Base-by-base conservation (phyloP, 441 rosid species). In the Erysimum cheiri region DNA sequence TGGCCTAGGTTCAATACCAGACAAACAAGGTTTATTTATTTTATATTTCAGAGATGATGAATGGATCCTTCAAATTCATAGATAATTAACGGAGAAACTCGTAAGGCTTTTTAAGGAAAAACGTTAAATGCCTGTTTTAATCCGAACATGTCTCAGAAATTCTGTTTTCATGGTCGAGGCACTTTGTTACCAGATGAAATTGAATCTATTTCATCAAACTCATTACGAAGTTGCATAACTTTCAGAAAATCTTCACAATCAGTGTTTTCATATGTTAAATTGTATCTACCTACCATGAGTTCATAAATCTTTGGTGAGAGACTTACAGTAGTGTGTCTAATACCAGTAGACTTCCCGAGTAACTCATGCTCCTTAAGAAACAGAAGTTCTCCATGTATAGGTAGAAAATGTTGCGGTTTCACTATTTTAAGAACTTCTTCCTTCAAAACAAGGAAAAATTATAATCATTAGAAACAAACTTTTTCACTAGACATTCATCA, bases 341-440 rank as follows among this genome's bases (percentile, higher is more conserved):
- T 83, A 65, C 99, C 99, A 74, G 96, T 90, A 53, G 98, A 84
- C 69, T 82, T 92, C 49, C 98, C 99, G 39, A 94, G 97, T 76
- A 86, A 75, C 80, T 94, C 99, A 78, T 94, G 99, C 84, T 94
- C 99, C 83, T 90, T 92, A 71, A 94, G 80, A 81, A 94, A 94
- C 88, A 94, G 73, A 31, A 94, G 98, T 82, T 94, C 99, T 78
- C 99, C 99, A 78, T 94, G 98, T 69, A 92, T 84, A 37, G 99
- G 98, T 64, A 94, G 86, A 84, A 94, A 94, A 81, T 94, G 99
- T 55, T 94, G 99, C 0, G 96, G 97, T 83, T 92, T 92, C 69
- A 94, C 94, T 71, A 92, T 85, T 80, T 83, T 83, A 70, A 94
- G 96, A 66, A 90, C 96, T 82, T 94, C 98, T 85, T 94, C 99